A percentile compares a stretch with the other conserved stretches of the same genome.
These are phyloP conservation scores for Agaricus subrufescens DNA, from an alignment of 768 basidiomycete species.

Conservation along the genomic window DNA sequence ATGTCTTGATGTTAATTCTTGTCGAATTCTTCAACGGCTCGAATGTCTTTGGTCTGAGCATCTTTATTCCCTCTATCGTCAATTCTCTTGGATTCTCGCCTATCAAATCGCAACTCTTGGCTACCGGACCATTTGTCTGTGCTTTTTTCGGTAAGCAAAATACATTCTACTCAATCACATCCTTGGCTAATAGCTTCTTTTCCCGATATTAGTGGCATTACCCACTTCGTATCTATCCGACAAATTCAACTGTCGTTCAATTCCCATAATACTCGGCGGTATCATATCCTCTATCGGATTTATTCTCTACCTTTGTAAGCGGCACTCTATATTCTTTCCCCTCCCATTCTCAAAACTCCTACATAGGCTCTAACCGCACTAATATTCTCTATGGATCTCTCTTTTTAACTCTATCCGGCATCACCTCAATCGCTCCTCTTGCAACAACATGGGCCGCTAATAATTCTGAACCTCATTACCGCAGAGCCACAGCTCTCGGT, in stretches of 20 bases:
- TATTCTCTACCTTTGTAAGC: constrained; percentile 32
- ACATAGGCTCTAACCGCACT: constrained; percentile 1
- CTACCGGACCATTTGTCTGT: constrained; percentile 9
- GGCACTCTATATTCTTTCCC: background rate
- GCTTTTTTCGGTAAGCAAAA: constrained; percentile 9
- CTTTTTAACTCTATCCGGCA: constrained; percentile 39
- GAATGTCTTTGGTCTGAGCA: constrained; percentile 6
- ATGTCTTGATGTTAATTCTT: constrained; percentile 4
- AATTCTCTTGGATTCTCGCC: constrained; percentile 9
- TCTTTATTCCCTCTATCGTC: constrained; percentile 10
- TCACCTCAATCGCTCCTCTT: constrained; percentile 35
- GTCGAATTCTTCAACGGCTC: constrained; percentile 8
- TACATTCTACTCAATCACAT: background rate
- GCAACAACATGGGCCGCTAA: constrained; percentile 45
- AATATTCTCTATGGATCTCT: constrained; percentile 38
- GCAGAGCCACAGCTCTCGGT: constrained; percentile 45
- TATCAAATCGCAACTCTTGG: constrained; percentile 9
- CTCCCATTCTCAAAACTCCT: too few species aligned
- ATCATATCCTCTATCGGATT: constrained; percentile 25
- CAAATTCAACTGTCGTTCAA: constrained; percentile 12
- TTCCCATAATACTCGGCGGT: constrained; percentile 22
- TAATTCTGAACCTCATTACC: constrained; percentile 41
- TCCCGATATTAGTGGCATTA: background rate
- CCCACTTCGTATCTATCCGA: constrained; percentile 10
- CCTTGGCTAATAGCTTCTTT: background rate